Conservation (phyloP, 805 yeast genomes). For the Wickerhamomyces bisporus region DNA sequence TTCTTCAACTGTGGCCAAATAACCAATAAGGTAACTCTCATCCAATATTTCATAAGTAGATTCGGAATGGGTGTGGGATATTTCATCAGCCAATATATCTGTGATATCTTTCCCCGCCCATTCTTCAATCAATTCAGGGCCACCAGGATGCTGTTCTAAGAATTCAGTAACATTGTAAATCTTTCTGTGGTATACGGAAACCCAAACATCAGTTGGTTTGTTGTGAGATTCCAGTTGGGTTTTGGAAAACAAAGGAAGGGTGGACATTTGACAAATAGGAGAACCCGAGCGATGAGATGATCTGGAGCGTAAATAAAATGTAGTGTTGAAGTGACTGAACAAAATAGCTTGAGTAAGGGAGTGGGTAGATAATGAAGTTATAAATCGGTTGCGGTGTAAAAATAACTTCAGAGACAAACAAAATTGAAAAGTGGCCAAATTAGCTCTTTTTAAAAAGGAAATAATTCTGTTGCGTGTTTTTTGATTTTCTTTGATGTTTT, state of each 20-base stretch:
- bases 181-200: constrained; percentile 71
- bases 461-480: too few species aligned
- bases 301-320: too few species aligned
- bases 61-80: constrained; percentile 75
- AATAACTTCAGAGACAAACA: too few species aligned
- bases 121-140: constrained; percentile 74
- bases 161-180: constrained; percentile 74
- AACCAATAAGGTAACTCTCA: constrained; percentile 75
- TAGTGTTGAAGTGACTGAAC: too few species aligned
- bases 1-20: constrained; percentile 76
- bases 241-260: constrained; percentile 58
- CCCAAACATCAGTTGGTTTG: constrained; percentile 61
- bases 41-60: constrained; percentile 82
- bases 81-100: constrained; percentile 66
- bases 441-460: too few species aligned
- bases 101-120: constrained; percentile 85
- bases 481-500: too few species aligned
- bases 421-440: too few species aligned
- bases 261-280: too few species aligned
- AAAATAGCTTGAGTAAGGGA: too few species aligned
- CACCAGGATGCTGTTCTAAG: constrained; percentile 65
- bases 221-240: constrained; percentile 50
- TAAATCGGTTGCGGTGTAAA: too few species aligned
- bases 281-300: too few species aligned
- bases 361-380: too few species aligned